Conservation (phyloP, 192 early-diverging fungal species). For the Gonapodya prolifera region DNA sequence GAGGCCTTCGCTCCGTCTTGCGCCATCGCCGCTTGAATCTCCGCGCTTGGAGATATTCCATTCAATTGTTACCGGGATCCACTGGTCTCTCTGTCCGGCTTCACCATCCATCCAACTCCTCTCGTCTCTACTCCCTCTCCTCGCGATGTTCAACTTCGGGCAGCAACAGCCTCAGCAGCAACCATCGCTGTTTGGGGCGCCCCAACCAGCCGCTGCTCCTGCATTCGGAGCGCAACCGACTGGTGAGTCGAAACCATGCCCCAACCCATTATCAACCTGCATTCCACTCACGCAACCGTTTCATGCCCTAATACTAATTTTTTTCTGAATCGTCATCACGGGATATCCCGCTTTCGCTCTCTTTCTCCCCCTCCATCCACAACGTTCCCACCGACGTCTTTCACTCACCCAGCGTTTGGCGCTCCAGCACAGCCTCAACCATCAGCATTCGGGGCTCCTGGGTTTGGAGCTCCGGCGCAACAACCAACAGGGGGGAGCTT, state of each 20-base stretch:
- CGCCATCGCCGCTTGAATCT: not conserved
- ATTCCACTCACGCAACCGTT: too few relatives aligned
- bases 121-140: not conserved
- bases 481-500: not conserved
- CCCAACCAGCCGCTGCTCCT: not conserved
- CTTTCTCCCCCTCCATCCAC: not conserved
- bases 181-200: not conserved
- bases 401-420: not conserved
- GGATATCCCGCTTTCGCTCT: too few relatives aligned
- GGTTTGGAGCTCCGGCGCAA: not conserved
- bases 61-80: not conserved
- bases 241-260: not conserved
- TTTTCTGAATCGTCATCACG: too few relatives aligned
- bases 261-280: too few relatives aligned
- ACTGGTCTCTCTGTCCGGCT: not conserved
- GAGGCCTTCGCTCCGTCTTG: not conserved
- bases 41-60: not conserved
- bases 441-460: not conserved
- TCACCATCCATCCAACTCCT: not conserved
- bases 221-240: not conserved
- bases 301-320: too few relatives aligned
- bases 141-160: not conserved
- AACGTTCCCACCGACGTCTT: not conserved
- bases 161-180: not conserved
- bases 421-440: not conserved